phyloP scores from a whole-genome alignment of 371 early-diverging fungal genomes.

The Haplosporangium sp. region DNA sequence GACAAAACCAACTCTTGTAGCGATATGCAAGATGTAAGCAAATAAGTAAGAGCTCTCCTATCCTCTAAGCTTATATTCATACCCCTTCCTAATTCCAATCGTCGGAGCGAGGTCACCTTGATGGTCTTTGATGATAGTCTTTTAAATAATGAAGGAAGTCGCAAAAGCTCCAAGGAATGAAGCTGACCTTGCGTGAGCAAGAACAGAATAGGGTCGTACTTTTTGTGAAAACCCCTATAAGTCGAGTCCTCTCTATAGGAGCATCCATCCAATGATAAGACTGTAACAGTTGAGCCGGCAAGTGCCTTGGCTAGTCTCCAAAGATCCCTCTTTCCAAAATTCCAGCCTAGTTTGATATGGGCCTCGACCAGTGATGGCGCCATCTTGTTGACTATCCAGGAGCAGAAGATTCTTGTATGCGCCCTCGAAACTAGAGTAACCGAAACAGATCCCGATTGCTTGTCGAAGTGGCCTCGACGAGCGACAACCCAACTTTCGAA shows the following conservation, averaged over 20 bases:
- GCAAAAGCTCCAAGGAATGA: constrained; percentile 30
- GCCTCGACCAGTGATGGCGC: constrained; percentile 47
- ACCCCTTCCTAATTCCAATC: constrained; percentile 41
- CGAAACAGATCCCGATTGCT: constrained; percentile 43
- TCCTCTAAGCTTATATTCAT: constrained; percentile 22
- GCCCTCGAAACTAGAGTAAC: constrained; percentile 38
- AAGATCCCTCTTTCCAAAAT: constrained; percentile 45
- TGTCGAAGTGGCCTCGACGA: constrained; percentile 45
- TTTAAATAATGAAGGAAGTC: constrained; percentile 39
- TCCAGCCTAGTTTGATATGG: constrained; percentile 49
- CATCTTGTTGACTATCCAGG: constrained; percentile 46
- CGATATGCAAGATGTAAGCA: constrained; percentile 35
- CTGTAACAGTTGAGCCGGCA: constrained; percentile 37
- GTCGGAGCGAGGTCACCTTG: constrained; percentile 28
- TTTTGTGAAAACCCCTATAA: constrained; percentile 41
- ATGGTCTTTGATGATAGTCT: constrained; percentile 29
- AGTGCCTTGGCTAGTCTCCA: constrained; percentile 35
- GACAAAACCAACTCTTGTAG: constrained; percentile 36
- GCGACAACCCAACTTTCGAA: constrained; percentile 45
- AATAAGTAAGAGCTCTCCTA: constrained; percentile 19
- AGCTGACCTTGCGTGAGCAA: constrained; percentile 38
- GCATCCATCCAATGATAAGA: constrained; percentile 45
- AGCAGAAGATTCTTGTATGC: constrained; percentile 37
- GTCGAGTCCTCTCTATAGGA: constrained; percentile 25
- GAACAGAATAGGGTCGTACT: constrained; percentile 42